Evolutionary conservation across 106 monocot genomes (phyloP), one percentile per base, ranked within the genome.

Genomic region (Platanthera guangdongensis): DNA sequence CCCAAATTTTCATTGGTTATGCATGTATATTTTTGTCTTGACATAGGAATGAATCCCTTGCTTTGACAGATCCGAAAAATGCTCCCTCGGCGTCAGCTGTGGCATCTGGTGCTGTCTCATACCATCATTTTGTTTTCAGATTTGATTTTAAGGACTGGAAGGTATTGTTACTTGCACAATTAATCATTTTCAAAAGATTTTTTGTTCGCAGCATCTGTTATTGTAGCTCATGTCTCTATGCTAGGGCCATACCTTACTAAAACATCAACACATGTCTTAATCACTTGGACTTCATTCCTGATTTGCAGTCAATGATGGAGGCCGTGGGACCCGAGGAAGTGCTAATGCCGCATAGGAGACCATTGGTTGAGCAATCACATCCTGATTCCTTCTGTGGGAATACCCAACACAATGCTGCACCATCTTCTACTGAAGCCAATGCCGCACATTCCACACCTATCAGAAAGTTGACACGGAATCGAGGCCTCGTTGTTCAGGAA

Each of bases 111-210:
- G 74, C 85, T 39, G 97, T 85, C 15, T 82, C 88, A 4, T 92
- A 86, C 80, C 78, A 75, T 72, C 97, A 99, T 82, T 99, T 94
- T 82, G 86, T 99, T 45, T 99, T 99, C 82, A 78, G 94, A 84
- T 88, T 85, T 75, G 97, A 94, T 90, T 91, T 81, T 79, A 86
- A 81, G 75, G 97, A 99, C 57, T 94, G 97, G 97, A 87, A 89
- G 94, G 97, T 99, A 89, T 28, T 71, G 4, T 25, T 48, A 15
- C 11, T 5, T n/a, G 39, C 39, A 39, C 39, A 39, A 39, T 77
- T 39, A 21, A 1, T 8, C 12, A 28, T 75, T 60, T 32, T 16
- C 3, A 32, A 22, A 12, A 28, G 8, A 39, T 8, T 52, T 25
- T 71, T 45, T 53, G 53, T 9, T 53, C 1, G 53, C 12, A 2